phyloP scores from a whole-genome alignment of 2,329 filamentous ascomycete species.

The Neonectria neomacrospora region DNA sequence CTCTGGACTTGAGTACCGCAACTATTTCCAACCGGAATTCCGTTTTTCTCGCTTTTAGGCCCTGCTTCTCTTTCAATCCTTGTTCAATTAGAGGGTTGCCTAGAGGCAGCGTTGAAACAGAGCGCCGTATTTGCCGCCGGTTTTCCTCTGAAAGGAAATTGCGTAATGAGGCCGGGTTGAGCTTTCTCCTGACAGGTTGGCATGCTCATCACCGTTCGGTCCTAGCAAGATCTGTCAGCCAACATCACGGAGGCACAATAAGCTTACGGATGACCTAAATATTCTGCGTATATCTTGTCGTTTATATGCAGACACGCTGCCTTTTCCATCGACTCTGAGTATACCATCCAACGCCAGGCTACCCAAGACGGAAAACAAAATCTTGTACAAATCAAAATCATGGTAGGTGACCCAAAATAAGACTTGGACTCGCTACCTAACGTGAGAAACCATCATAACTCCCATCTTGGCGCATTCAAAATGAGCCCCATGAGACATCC shows the following conservation, averaged over 20 bases:
- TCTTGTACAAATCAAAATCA: conserved; percentile 5
- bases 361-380: not conserved
- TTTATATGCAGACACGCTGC: not conserved
- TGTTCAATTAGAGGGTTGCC: not conserved
- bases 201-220: not conserved
- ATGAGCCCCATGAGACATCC: conserved; percentile 66
- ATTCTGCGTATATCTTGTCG: not conserved
- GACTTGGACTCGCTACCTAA: conserved; percentile 1
- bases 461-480: conserved; percentile 61
- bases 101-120: not conserved
- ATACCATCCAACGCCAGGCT: conserved; percentile 31
- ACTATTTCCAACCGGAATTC: not conserved
- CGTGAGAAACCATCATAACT: conserved; percentile 12
- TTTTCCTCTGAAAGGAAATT: not conserved
- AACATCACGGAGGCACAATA: too few relatives aligned
- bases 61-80: not conserved
- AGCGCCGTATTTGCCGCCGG: not conserved
- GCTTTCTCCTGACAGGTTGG: not conserved
- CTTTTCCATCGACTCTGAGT: not conserved
- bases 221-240: not conserved
- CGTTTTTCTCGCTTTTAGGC: not conserved
- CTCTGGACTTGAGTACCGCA: not conserved
- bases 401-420: not conserved
- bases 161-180: not conserved
- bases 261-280: not conserved